Percentiles rank a stretch among this genome's conserved stretches.
Conservation (phyloP, 139 green algal species). For the Auxenochlorella pyrenoidosa region DNA sequence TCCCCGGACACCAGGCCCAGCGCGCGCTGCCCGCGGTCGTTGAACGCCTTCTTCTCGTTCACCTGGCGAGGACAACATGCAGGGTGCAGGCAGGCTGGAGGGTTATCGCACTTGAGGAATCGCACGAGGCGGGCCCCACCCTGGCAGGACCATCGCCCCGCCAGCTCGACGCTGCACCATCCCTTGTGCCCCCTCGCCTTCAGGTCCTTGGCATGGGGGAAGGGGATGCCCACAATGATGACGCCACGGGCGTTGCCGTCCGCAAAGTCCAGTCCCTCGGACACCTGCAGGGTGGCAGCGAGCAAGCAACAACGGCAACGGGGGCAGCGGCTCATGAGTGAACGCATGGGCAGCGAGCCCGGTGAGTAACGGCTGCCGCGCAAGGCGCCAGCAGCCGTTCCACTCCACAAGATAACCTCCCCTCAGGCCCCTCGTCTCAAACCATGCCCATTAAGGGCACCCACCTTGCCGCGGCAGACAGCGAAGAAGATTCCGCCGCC, state of each 20-base stretch:
- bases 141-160: too few species aligned
- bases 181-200: conserved; percentile 75
- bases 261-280: conserved; percentile 97
- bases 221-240: conserved; percentile 95
- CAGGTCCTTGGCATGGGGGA: conserved; percentile 83
- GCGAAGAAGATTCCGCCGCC: conserved; percentile 88
- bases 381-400: background rate
- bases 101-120: too few species aligned
- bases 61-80: conserved; percentile 17
- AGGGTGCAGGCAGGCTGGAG: background rate
- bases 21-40: conserved; percentile 53
- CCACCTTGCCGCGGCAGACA: conserved; percentile 95
- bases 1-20: conserved; percentile 67
- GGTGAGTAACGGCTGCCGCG: background rate
- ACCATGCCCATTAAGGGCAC: background rate
- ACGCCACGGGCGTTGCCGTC: conserved; percentile 90
- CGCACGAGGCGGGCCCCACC: too few species aligned
- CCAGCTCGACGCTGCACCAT: too few species aligned
- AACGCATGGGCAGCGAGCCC: too few species aligned
- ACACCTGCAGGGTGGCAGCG: conserved; percentile 68
- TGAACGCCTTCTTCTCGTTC: conserved; percentile 86
- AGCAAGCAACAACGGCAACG: background rate
- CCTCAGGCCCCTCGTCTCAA: background rate
- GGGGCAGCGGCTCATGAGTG: background rate
- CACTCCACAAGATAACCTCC: too few species aligned